Base-by-base conservation (phyloP, 148 eudicot genomes). In the Fagopyrum tataricum region DNA sequence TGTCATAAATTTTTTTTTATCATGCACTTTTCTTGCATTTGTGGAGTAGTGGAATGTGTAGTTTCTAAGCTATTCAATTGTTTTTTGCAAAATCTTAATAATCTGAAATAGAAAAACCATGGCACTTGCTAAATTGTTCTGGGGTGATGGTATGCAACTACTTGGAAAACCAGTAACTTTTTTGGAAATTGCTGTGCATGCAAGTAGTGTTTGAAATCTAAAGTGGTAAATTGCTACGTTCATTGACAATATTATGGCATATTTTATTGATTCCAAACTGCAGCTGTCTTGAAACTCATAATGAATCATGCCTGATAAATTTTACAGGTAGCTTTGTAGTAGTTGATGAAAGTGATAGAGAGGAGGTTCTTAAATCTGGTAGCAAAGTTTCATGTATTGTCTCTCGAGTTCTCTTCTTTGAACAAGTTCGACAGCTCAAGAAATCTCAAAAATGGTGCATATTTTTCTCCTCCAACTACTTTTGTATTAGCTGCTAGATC, bases 331-430 rank as follows among this genome's bases (percentile, higher is more conserved):
- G 83, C 76, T 94, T 90, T 83, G 91, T 95, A 18, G 89, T 91
- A 77, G 91, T 88, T 59, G 96, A 95, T 78, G 97, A 82, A 61
- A 90, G 91, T 80, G 93, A 90, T 68, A 90, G 96, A 74, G 92
- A 90, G 77, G 89, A 86, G 77, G 98, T 97, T 51, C 79, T 84
- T 46, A 96, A 90, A 80, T 84, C 88, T 74, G 98, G 98, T 51
- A 85, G 93, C 72, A 95, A 95, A 82, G 97, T 95, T 73, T 79
- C 82, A 2, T 90, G 93, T 76, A 83, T 90, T 43, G 89, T 95
- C 71, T 83, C 85, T 18, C 96, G 84, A 79, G 98, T 95, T 76
- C 97, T 95, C 72, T 95, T 87, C 77, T 86, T 88, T 51, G 97
- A 90, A 59, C 96, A 90, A 91, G 87, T 91, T 74, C 90, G 91